Percentiles rank a stretch among this genome's conserved stretches.
Evolutionary conservation across 495 filamentous ascomycete genomes (phyloP).

Genomic region (Aspergillus affinis): DNA sequence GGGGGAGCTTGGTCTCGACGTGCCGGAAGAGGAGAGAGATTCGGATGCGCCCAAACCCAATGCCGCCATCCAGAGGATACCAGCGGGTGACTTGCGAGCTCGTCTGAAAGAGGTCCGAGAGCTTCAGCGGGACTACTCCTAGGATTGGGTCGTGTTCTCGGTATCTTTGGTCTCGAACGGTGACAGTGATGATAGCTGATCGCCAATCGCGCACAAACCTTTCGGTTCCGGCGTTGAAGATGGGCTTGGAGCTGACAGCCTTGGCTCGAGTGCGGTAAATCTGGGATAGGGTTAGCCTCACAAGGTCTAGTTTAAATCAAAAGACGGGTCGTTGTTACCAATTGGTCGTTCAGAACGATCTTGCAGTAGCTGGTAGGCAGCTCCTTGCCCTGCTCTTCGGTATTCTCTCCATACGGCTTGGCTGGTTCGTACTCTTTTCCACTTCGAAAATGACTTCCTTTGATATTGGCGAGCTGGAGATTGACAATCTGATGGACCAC

Average conservation of each 20-base stretch:
- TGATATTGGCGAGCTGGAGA: conserved; percentile 80
- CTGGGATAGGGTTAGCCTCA: conserved; percentile 24
- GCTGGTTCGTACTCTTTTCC: conserved; percentile 89
- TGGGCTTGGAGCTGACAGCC: conserved; percentile 87
- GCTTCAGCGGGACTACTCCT: conserved; percentile 81
- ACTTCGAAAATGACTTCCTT: conserved; percentile 57
- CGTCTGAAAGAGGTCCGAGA: conserved; percentile 83
- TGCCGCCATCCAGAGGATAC: conserved; percentile 68
- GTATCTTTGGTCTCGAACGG: conserved; percentile 82
- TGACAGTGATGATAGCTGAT: conserved; percentile 78
- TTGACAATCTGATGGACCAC: conserved; percentile 95
- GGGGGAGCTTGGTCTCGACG: conserved; percentile 79
- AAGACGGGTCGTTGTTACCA: conserved; percentile 52
- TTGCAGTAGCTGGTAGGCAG: conserved; percentile 91
- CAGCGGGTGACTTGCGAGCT: conserved; percentile 74
- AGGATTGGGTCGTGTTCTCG: conserved; percentile 93
- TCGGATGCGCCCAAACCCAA: conserved; percentile 84
- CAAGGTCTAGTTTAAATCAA: background rate
- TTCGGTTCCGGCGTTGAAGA: conserved; percentile 95
- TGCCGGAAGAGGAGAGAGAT: conserved; percentile 85
- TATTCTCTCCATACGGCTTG: conserved; percentile 77
- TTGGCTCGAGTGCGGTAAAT: conserved; percentile 89
- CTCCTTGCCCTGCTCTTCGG: conserved; percentile 73
- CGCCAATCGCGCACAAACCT: conserved; percentile 95
- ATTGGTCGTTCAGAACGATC: conserved; percentile 82